Evolutionary conservation across 2,329 filamentous ascomycete genomes (phyloP).

Genomic region (Neospermospora avenae): DNA sequence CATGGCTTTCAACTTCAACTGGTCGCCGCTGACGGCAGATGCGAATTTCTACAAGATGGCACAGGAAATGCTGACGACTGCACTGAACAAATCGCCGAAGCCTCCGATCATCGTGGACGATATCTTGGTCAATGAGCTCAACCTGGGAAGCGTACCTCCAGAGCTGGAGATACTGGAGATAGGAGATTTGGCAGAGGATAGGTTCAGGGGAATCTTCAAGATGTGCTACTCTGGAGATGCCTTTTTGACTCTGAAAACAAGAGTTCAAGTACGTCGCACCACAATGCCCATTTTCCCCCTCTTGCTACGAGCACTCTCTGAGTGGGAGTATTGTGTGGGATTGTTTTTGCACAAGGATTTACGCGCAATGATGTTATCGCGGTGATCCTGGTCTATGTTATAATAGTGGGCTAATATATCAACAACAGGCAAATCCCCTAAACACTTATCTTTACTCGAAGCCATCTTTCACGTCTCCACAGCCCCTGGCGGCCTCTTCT

Average conservation of each 20-base stretch:
- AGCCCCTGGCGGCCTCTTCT: constrained; percentile 85
- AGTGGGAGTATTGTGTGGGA: constrained; percentile 9
- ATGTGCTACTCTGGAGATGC: constrained; percentile 98
- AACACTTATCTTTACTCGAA: constrained; percentile 94
- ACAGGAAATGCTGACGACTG: constrained; percentile 88
- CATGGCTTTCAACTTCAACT: constrained; percentile 99
- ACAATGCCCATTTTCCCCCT: constrained; percentile 6
- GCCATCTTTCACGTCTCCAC: constrained; percentile 86
- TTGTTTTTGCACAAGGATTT: constrained; percentile 35
- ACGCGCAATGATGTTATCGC: constrained; percentile 23
- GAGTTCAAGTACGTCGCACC: constrained; percentile 71
- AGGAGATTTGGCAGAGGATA: constrained; percentile 92
- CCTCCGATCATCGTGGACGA: constrained; percentile 99
- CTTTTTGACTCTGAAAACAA: constrained; percentile 89
- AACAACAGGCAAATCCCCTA: constrained; percentile 78
- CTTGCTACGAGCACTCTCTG: constrained; percentile 5
- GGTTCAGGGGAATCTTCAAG: constrained; percentile 97
- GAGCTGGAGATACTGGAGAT: constrained; percentile 97
- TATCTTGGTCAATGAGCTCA: constrained; percentile 96
- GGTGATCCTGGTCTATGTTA: constrained; percentile 24
- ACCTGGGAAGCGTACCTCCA: constrained; percentile 89
- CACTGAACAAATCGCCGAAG: constrained; percentile 96
- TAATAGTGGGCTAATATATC: constrained; percentile 48
- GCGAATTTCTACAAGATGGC: constrained; percentile 86
- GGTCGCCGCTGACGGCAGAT: constrained; percentile 97